A percentile compares a stretch with the other conserved stretches of the same genome.
These are phyloP conservation scores for Allium fistulosum DNA, from an alignment of 106 monocot genomes.

Conservation along the genomic window DNA sequence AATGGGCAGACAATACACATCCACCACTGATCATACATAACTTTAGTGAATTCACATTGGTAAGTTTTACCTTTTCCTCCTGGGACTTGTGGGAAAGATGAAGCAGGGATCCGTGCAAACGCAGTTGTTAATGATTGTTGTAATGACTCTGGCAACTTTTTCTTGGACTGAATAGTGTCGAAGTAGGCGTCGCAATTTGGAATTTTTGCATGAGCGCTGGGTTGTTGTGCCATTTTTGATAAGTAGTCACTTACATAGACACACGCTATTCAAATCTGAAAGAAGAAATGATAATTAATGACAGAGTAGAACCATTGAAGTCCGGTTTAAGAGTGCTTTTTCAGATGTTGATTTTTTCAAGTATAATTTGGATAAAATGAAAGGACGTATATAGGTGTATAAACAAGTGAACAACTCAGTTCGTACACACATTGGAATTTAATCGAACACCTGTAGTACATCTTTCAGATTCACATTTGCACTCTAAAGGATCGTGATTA, in stretches of 20 bases:
- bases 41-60: not conserved
- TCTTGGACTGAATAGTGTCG: slow-evolving; percentile 67
- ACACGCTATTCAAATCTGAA: not conserved
- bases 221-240: slow-evolving; percentile 37
- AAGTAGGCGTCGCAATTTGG: slow-evolving; percentile 80
- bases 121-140: slow-evolving; percentile 73
- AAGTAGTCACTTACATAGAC: not conserved
- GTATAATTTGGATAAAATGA: too few relatives aligned
- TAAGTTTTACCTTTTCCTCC: slow-evolving; percentile 60
- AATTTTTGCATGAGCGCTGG: slow-evolving; percentile 25
- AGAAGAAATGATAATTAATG: not conserved
- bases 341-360: too few relatives aligned
- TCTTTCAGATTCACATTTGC: too few relatives aligned
- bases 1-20: not conserved
- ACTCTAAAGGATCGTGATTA: too few relatives aligned
- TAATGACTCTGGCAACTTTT: slow-evolving; percentile 53
- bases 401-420: too few relatives aligned
- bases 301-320: too few relatives aligned
- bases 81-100: slow-evolving; percentile 86
- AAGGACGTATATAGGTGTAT: too few relatives aligned
- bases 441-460: too few relatives aligned
- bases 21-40: not conserved
- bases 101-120: slow-evolving; percentile 74
- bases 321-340: too few relatives aligned
- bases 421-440: too few relatives aligned